Conservation (phyloP, 192 early-diverging fungal genomes). For the Backusella psychrophila region DNA sequence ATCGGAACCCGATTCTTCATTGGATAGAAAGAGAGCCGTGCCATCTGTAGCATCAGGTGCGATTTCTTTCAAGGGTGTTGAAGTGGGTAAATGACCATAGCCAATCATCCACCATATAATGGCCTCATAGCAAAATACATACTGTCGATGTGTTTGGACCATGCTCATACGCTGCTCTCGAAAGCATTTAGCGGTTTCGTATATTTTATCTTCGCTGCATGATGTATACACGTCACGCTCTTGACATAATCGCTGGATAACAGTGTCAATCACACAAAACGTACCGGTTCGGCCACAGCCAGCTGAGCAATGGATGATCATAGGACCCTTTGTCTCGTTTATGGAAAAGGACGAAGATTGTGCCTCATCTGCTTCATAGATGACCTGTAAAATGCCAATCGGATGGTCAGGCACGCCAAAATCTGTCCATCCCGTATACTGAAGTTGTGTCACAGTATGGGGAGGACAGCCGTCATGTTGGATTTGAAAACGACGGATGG, state of each 20-base stretch:
- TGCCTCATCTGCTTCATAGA: slow-evolving; percentile 42
- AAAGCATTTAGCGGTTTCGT: slow-evolving; percentile 58
- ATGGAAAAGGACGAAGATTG: neutral
- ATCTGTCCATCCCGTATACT: slow-evolving; percentile 87
- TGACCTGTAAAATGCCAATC: slow-evolving; percentile 54
- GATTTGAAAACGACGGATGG: slow-evolving; percentile 43
- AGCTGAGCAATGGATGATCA: slow-evolving; percentile 73
- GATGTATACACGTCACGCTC: neutral
- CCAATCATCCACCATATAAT: slow-evolving; percentile 53
- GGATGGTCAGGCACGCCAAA: slow-evolving; percentile 70
- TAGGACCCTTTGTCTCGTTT: slow-evolving; percentile 38
- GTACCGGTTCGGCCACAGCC: slow-evolving; percentile 75
- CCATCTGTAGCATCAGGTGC: neutral
- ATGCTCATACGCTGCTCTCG: slow-evolving; percentile 75
- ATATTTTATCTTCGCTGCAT: slow-evolving; percentile 40
- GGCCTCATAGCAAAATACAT: slow-evolving; percentile 83
- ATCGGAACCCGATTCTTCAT: neutral
- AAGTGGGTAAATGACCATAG: slow-evolving; percentile 13
- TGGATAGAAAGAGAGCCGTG: neutral
- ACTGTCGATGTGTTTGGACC: slow-evolving; percentile 85
- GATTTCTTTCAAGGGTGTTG: neutral
- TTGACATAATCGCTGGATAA: slow-evolving; percentile 17
- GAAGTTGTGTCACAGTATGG: slow-evolving; percentile 66
- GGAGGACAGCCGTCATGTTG: neutral
- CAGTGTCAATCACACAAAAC: slow-evolving; percentile 61